Evolutionary conservation across 1,284 basidiomycete species (phyloP).

Genomic region (Neonothopanus nambi): DNA sequence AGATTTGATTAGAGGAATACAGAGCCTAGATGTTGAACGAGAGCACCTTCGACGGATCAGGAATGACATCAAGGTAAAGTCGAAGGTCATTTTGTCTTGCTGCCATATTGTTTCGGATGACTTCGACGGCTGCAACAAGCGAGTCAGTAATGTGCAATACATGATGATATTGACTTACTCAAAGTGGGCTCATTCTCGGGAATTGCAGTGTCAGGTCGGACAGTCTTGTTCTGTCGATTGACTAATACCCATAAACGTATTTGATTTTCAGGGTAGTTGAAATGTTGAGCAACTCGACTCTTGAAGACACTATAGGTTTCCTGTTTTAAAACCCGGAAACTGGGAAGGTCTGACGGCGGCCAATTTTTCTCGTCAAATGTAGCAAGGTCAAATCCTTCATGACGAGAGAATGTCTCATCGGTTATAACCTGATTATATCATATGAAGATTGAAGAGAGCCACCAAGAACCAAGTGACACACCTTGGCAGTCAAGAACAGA

Average conservation of each 20-base stretch:
- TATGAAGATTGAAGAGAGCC: not conserved
- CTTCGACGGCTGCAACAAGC: constrained; percentile 77
- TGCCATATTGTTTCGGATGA: constrained; percentile 98
- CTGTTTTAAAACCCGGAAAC: constrained; percentile 94
- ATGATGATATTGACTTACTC: constrained; percentile 52
- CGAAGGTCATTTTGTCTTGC: constrained; percentile 93
- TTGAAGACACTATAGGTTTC: constrained; percentile 96
- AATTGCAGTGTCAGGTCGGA: constrained; percentile 94
- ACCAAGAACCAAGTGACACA: constrained; percentile 26
- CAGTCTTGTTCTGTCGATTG: constrained; percentile 99
- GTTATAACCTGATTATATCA: constrained; percentile 77
- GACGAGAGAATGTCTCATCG: constrained; percentile 88
- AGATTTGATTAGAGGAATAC: not conserved
- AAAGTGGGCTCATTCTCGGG: constrained; percentile 91
- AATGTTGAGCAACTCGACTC: constrained; percentile 86
- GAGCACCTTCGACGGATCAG: constrained; percentile 72
- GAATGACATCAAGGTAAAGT: constrained; percentile 92
- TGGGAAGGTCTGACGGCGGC: constrained; percentile 90
- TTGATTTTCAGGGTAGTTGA: constrained; percentile 84
- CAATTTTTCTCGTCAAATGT: constrained; percentile 98
- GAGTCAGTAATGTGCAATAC: not conserved
- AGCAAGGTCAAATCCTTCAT: constrained; percentile 99
- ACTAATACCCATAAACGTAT: constrained; percentile 97
- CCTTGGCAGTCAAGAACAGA: constrained; percentile 95
- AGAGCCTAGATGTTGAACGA: not conserved